Base-by-base conservation (phyloP, 441 rosid genomes). In the Gossypium gossypioides region DNA sequence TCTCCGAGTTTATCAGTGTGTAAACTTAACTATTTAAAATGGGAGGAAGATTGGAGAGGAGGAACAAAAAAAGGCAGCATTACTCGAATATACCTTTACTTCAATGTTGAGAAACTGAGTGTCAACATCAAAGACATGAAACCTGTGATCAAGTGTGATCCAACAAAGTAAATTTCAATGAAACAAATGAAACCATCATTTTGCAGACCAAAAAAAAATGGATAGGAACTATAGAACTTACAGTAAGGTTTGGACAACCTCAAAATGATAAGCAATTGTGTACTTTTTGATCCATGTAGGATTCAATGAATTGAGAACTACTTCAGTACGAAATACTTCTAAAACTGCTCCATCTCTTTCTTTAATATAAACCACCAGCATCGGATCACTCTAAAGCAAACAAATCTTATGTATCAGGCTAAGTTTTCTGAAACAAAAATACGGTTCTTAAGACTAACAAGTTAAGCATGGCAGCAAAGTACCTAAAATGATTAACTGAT, bases 321-420 rank as follows among this genome's bases (percentile, higher is more conserved):
- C 97, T 84, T 94, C 98, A 52, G 89, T 86, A 40, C 97, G 92
- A 65, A 81, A 86, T 67, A 81, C 82, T 81, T 94, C 98, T 19
- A 79, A 63, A 62, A 83, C 75, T 63, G 79, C 18, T 72, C 96
- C 97, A 77, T 94, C 96, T 80, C 81, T 85, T 78, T 78, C 89
- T 83, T 83, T 88, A 3, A 74, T 79, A 77, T 86, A 88, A 76
- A 82, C 85, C 75, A 94, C 92, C 78, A 91, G 73, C 96, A 94
- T 83, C n/a, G 98, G 94, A 84, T 94, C 97, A 76, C 98, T 94
- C 98, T 94, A 77, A 72, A 81, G 78, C 77, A 80, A 78, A 73
- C 57, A 73, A 69, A 82, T 75, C 25, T 27, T 21, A 65, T 73
- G 54, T 68, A 58, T 21, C 58, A 77, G 42, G 55, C 58, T 24